A percentile compares a stretch with the other conserved stretches of the same genome.
These are phyloP conservation scores for Tremella mesenterica DNA, from an alignment of 768 basidiomycete species.

Conservation along the genomic window DNA sequence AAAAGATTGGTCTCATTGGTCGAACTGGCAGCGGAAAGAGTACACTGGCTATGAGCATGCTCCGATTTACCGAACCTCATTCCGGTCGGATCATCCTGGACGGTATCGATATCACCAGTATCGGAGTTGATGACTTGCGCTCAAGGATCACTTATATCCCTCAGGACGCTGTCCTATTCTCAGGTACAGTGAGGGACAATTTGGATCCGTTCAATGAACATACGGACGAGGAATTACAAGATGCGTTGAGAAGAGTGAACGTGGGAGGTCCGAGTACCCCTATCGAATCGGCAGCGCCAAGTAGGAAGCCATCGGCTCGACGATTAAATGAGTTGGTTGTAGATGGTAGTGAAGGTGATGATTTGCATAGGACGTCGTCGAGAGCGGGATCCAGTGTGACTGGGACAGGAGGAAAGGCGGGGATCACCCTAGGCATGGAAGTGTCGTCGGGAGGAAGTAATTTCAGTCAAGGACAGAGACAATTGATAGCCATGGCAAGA, in stretches of 20 bases:
- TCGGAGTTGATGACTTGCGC: conserved; percentile 68
- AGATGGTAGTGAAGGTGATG: conserved; percentile 5
- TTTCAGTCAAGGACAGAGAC: conserved; percentile 86
- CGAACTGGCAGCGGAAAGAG: conserved; percentile 54
- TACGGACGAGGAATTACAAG: conserved; percentile 34
- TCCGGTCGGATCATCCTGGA: conserved; percentile 71
- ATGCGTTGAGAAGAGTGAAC: conserved; percentile 62
- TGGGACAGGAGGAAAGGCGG: conserved; percentile 14
- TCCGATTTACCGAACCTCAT: conserved; percentile 74
- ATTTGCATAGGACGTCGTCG: no score
- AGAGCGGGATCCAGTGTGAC: background rate
- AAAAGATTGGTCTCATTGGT: conserved; percentile 70
- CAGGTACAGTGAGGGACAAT: conserved; percentile 43
- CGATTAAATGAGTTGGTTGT: conserved; percentile 15
- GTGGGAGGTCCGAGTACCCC: conserved; percentile 54
- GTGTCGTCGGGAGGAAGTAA: conserved; percentile 80
- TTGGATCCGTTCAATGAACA: conserved; percentile 42
- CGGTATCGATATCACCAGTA: conserved; percentile 76
- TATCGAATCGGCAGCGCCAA: conserved; percentile 4
- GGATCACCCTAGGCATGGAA: conserved; percentile 62
- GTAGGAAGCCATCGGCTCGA: conserved; percentile 20
- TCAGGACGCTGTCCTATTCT: conserved; percentile 46
- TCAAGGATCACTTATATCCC: conserved; percentile 46
- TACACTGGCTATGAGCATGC: conserved; percentile 74
- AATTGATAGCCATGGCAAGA: conserved; percentile 47